phyloP scores from a whole-genome alignment of 345 rosid species.

The Acer campestre region DNA sequence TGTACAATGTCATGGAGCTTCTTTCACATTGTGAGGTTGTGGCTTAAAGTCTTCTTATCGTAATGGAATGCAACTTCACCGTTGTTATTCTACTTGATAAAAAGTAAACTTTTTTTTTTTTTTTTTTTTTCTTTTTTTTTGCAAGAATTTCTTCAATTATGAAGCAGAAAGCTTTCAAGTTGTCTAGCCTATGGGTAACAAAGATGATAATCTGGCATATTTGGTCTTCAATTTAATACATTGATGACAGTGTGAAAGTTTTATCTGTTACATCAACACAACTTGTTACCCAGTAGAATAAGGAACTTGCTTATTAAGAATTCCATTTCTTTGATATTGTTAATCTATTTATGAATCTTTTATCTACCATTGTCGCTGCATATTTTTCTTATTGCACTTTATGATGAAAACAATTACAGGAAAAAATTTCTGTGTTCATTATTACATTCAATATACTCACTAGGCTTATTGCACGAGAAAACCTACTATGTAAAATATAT shows the following conservation, averaged over 20 bases:
- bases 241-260: conserved; percentile 3
- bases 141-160: background rate
- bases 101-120: too few relatives aligned
- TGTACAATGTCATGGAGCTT: conserved; percentile 83
- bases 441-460: background rate
- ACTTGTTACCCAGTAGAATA: background rate
- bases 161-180: background rate
- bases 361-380: background rate
- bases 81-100: background rate
- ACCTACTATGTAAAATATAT: background rate
- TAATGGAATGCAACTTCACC: conserved; percentile 7
- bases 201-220: background rate
- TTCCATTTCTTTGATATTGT: background rate
- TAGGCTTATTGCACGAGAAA: background rate
- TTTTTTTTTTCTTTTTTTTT: background rate
- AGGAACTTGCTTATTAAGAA: background rate
- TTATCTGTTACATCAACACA: background rate
- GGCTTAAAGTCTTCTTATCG: conserved; percentile 15
- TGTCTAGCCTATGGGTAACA: background rate
- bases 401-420: background rate
- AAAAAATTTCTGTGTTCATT: background rate
- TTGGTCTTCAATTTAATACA: background rate
- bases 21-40: conserved; percentile 85
- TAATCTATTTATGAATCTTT: background rate
- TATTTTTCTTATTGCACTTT: background rate